Percentiles rank a stretch among this genome's conserved stretches.
Evolutionary conservation across 1,284 basidiomycete species (phyloP).

Genomic region (Fomitopsis pinicola): DNA sequence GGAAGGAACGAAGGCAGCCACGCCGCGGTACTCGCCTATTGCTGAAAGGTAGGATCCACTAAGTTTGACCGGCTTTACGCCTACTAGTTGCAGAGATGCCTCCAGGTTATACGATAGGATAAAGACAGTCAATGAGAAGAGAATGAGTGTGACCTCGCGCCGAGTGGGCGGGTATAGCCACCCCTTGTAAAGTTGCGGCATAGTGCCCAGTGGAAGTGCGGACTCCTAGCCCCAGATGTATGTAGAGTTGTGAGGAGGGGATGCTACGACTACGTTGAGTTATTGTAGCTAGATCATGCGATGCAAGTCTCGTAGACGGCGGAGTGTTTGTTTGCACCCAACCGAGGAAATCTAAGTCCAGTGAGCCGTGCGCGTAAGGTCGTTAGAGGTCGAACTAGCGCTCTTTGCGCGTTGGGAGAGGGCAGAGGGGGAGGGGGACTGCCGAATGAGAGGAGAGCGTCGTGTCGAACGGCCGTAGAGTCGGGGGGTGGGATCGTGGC

Average conservation of each 20-base stretch:
- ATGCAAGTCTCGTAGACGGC: neutral
- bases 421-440: neutral
- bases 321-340: neutral
- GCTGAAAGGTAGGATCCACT: conserved; percentile 22
- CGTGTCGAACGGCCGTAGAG: neutral
- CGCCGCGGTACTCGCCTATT: conserved; percentile 14
- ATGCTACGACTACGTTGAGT: neutral
- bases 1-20: neutral
- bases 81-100: conserved; percentile 45
- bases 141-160: conserved; percentile 57
- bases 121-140: conserved; percentile 58
- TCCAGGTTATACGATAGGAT: conserved; percentile 66
- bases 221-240: neutral
- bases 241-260: neutral
- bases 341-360: neutral
- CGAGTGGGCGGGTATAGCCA: conserved; percentile 60
- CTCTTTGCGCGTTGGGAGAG: neutral
- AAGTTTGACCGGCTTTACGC: conserved; percentile 34
- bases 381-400: neutral
- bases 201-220: neutral
- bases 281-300: neutral
- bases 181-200: conserved; percentile 26
- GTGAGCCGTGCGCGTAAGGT: neutral
- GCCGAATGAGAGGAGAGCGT: neutral
- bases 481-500: neutral